These are phyloP conservation scores for Cicer yamashitae DNA, from an alignment of 306 rosid genomes.

Conservation along the genomic window DNA sequence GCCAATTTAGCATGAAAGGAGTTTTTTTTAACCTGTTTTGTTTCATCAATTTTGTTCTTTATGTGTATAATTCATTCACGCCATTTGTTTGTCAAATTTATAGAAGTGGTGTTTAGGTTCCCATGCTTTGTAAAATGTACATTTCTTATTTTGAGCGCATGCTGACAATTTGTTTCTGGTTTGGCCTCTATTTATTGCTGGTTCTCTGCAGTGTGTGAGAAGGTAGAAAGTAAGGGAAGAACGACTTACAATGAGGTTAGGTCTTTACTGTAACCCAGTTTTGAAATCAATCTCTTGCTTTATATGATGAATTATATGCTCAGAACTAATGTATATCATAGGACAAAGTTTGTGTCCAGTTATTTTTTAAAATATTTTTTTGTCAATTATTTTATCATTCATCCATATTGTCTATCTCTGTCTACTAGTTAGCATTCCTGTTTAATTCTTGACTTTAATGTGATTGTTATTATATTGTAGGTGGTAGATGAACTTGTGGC, in stretches of 20 bases:
- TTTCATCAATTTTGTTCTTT: constrained; percentile 12
- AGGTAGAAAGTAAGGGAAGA: constrained; percentile 96
- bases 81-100: background rate
- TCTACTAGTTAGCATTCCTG: background rate
- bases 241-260: constrained; percentile 97
- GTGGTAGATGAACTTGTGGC: constrained; percentile 99
- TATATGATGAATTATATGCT: background rate
- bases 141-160: constrained; percentile 6
- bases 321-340: background rate
- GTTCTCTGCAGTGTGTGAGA: constrained; percentile 78
- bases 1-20: constrained; percentile 99
- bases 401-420: background rate
- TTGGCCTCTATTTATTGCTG: constrained; percentile 41
- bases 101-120: constrained; percentile 20
- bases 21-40: constrained; percentile 31
- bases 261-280: constrained; percentile 31
- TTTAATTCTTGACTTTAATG: constrained; percentile 20
- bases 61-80: background rate
- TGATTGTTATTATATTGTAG: constrained; percentile 55
- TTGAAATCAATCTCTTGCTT: constrained; percentile 24
- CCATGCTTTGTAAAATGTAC: constrained; percentile 8
- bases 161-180: constrained; percentile 27
- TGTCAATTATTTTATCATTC: background rate
- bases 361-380: background rate
- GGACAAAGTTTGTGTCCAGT: background rate